Evolutionary conservation across 2,329 filamentous ascomycete genomes (phyloP).

Genomic region (Alternaria tenuissima): DNA sequence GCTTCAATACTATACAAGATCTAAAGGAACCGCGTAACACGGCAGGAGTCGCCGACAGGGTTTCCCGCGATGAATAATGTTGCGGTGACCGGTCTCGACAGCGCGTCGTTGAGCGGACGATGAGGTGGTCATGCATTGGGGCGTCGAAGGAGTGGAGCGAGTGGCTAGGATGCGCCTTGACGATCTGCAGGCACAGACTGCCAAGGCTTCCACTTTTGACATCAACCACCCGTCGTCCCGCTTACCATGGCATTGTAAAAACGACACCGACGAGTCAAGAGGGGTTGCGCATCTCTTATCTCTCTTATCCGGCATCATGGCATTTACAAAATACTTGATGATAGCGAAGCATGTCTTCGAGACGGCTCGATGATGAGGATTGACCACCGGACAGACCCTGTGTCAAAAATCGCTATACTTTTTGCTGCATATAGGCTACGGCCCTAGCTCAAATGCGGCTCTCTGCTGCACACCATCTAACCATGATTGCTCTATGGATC

Average conservation of each 20-base stretch:
- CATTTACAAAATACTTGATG: not conserved
- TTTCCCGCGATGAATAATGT: slow-evolving; percentile 3
- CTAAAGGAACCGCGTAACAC: slow-evolving; percentile 13
- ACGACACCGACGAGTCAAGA: not conserved
- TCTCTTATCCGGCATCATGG: not conserved
- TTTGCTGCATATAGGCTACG: slow-evolving; percentile 28
- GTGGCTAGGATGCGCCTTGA: slow-evolving; percentile 20
- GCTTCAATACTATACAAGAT: slow-evolving; percentile 10
- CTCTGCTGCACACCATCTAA: slow-evolving; percentile 4
- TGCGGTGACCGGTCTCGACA: slow-evolving; percentile 14
- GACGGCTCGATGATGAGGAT: not conserved
- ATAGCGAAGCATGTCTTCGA: not conserved
- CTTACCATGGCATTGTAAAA: not conserved
- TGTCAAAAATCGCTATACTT: slow-evolving; percentile 13
- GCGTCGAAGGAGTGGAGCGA: slow-evolving; percentile 26
- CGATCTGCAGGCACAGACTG: slow-evolving; percentile 35
- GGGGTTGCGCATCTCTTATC: not conserved
- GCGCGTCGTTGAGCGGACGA: slow-evolving; percentile 27
- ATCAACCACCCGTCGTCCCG: slow-evolving; percentile 24
- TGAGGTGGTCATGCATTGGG: slow-evolving; percentile 34
- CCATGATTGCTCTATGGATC: slow-evolving; percentile 9
- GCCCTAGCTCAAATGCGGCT: slow-evolving; percentile 22
- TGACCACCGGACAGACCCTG: not conserved
- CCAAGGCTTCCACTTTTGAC: slow-evolving; percentile 24
- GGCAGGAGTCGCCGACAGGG: slow-evolving; percentile 6